Evolutionary conservation across 306 rosid genomes (phyloP).

Genomic region (Parietaria judaica): DNA sequence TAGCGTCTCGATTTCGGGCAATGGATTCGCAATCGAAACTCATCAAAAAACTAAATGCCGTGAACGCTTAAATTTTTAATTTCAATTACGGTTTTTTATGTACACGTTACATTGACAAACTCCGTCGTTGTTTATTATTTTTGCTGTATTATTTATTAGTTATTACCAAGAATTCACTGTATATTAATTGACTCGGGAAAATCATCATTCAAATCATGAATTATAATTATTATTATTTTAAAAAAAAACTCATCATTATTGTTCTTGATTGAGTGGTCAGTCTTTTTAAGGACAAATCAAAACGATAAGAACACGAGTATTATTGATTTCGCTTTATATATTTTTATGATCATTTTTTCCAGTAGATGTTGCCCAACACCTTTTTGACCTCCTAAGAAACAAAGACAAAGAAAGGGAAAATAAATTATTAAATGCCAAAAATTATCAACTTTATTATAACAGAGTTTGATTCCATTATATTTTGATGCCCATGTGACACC

Average conservation of each 20-base stretch:
- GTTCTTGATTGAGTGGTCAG: slow-evolving; percentile 12
- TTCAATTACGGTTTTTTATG: too few relatives aligned
- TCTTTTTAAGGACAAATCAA: not conserved
- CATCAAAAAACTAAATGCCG: too few relatives aligned
- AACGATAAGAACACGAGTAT: slow-evolving; percentile 4
- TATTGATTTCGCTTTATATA: slow-evolving; percentile 1
- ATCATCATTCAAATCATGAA: too few relatives aligned
- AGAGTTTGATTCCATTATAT: not conserved
- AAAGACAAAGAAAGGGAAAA: not conserved
- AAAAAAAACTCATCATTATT: slow-evolving; percentile 9
- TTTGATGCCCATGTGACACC: slow-evolving; percentile 24
- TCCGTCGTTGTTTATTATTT: too few relatives aligned
- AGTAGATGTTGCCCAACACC: slow-evolving; percentile 8
- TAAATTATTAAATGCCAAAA: not conserved
- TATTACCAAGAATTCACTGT: too few relatives aligned
- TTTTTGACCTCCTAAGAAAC: slow-evolving; percentile 21
- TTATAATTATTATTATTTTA: too few relatives aligned
- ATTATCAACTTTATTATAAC: slow-evolving; percentile 1
- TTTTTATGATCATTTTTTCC: not conserved
- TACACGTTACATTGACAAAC: too few relatives aligned
- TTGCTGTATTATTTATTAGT: too few relatives aligned
- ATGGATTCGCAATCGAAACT: too few relatives aligned
- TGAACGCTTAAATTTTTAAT: too few relatives aligned
- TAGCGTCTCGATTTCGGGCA: too few relatives aligned
- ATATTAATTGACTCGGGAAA: too few relatives aligned